These are phyloP conservation scores for Pyracantha coccinea DNA, from an alignment of 331 rosid species.

Conservation along the genomic window DNA sequence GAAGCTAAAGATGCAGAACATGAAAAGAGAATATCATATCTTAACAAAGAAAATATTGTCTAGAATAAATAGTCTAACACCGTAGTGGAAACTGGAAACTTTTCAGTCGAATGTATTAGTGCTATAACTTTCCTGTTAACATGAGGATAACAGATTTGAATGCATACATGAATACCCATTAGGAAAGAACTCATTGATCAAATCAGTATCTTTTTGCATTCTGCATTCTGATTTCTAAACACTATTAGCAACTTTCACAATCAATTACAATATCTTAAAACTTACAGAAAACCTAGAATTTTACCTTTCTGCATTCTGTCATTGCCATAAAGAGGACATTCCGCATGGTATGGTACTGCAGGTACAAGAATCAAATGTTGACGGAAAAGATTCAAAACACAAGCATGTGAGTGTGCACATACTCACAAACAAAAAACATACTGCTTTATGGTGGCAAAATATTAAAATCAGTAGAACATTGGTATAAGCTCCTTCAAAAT, in stretches of 20 bases:
- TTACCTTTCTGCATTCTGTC: slow-evolving; percentile 66
- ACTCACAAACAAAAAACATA: background rate
- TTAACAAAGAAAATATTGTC: background rate
- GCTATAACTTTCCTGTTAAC: too few species aligned
- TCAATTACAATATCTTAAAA: background rate
- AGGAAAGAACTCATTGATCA: too few species aligned
- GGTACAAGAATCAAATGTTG: slow-evolving; percentile 15
- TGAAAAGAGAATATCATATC: background rate
- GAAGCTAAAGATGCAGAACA: background rate
- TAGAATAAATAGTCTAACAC: too few species aligned
- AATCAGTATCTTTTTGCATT: too few species aligned
- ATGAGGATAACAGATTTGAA: too few species aligned
- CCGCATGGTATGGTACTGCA: slow-evolving; percentile 81
- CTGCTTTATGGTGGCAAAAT: background rate
- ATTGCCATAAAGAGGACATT: slow-evolving; percentile 69
- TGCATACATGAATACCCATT: too few species aligned
- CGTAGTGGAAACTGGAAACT: too few species aligned
- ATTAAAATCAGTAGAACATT: background rate
- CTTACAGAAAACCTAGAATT: background rate
- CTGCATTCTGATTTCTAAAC: too few species aligned
- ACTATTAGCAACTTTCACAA: background rate
- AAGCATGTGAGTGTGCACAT: too few species aligned
- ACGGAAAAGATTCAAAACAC: background rate
- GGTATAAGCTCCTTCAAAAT: background rate
- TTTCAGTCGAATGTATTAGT: too few species aligned